A percentile compares a stretch with the other conserved stretches of the same genome.
phyloP scores from a whole-genome alignment of 2,329 filamentous ascomycete species.

The Neofusicoccum ribis region DNA sequence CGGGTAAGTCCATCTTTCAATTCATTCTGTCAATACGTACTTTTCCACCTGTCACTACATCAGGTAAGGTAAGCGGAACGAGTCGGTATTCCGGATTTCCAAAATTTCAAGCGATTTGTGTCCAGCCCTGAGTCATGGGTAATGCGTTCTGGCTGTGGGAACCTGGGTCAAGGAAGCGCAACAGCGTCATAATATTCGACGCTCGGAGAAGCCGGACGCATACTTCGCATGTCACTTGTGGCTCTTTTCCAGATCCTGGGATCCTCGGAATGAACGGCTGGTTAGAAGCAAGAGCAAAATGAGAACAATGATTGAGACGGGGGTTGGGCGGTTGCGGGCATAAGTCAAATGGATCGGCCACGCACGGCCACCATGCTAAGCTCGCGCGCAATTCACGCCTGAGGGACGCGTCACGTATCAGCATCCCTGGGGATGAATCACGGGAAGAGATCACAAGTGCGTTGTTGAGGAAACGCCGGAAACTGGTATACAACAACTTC shows the following conservation, averaged over 20 bases:
- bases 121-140: neutral
- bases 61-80: conserved; percentile 10
- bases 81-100: conserved; percentile 15
- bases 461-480: conserved; percentile 9
- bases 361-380: conserved; percentile 3
- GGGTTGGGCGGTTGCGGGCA: conserved; percentile 6
- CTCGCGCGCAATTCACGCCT: neutral
- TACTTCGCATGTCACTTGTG: neutral
- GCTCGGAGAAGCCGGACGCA: neutral
- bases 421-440: conserved; percentile 9
- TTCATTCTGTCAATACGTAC: neutral
- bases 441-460: conserved; percentile 11
- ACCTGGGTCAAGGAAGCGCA: neutral
- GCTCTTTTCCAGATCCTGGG: neutral
- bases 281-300: conserved; percentile 4
- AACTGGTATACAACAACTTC: conserved; percentile 20
- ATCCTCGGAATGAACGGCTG: conserved; percentile 3
- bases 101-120: neutral
- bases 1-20: conserved; percentile 64
- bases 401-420: neutral
- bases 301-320: neutral
- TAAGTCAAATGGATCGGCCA: conserved; percentile 2
- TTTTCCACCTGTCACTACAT: neutral
- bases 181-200: neutral
- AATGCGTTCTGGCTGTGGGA: neutral